Evolutionary conservation across 2,329 filamentous ascomycete genomes (phyloP).

Genomic region (Colletotrichum sp.): DNA sequence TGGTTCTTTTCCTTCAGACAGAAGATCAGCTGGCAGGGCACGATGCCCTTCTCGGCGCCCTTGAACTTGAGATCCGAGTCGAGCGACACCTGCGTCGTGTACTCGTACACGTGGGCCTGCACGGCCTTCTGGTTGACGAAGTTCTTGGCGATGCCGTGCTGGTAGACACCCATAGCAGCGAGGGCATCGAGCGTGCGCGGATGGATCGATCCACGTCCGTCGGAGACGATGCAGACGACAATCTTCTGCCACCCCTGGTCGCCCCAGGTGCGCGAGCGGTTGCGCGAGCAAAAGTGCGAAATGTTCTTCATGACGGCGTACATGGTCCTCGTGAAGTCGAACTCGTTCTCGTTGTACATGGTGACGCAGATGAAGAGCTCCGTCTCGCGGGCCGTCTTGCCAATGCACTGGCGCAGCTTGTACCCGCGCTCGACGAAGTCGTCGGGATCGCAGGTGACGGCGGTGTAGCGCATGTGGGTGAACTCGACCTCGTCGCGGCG

Average conservation of each 20-base stretch:
- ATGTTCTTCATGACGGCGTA: slow-evolving; percentile 99
- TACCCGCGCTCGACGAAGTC: slow-evolving; percentile 90
- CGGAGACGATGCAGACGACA: slow-evolving; percentile 94
- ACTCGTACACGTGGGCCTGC: slow-evolving; percentile 97
- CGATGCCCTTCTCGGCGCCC: slow-evolving; percentile 97
- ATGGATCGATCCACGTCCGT: slow-evolving; percentile 89
- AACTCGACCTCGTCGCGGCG: slow-evolving; percentile 94
- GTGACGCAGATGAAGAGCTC: slow-evolving; percentile 97
- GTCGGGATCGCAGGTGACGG: slow-evolving; percentile 96
- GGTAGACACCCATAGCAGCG: slow-evolving; percentile 96
- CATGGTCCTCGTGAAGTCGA: slow-evolving; percentile 97
- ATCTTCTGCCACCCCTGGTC: slow-evolving; percentile 99
- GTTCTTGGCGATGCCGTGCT: slow-evolving; percentile 98
- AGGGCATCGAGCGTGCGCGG: slow-evolving; percentile 91
- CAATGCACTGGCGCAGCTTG: slow-evolving; percentile 90
- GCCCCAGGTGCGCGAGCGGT: slow-evolving; percentile 94
- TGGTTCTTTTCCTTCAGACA: slow-evolving; percentile 97
- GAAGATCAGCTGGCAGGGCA: slow-evolving; percentile 98
- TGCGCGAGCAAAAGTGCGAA: slow-evolving; percentile 91
- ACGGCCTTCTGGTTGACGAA: slow-evolving; percentile 95
- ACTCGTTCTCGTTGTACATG: slow-evolving; percentile 99
- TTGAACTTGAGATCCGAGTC: slow-evolving; percentile 98
- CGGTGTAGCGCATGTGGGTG: slow-evolving; percentile 98
- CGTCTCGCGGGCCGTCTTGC: slow-evolving; percentile 82
- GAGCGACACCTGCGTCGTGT: slow-evolving; percentile 96